Evolutionary conservation across 192 early-diverging fungal species (phyloP), one percentile per base, ranked within the genome.

Genomic region (Coemansia sp.): DNA sequence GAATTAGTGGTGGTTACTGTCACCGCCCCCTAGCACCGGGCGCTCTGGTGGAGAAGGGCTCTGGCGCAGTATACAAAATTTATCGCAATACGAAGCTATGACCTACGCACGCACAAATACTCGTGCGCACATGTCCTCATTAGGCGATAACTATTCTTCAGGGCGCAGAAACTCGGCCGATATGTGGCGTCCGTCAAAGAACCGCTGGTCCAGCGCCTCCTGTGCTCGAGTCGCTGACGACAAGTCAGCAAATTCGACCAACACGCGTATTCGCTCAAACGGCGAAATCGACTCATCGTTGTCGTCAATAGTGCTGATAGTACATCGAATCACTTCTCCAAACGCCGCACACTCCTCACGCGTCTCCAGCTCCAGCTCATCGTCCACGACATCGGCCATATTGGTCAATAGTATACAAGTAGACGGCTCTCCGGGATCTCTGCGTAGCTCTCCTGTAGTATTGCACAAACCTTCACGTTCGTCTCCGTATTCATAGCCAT

Each of bases 301-400:
- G 59, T 60, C 66, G 13, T 55, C 56, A 59, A 13, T 32, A 34
- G 30, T 24, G 9, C 24, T 49, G 8, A 64, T 67, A 1, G 16
- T 34, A 61, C 76, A 78, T 24, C 52, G 47, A 22, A 69, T 58
- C 7, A 78, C 71, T 12, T 35, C 13, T 34, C 76, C 76, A 67
- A 73, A 78, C n/a, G 64, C 71, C 29, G 44, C 40, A 64, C 76
- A 78, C 55, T 78, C 76, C 43, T 73, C 76, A 34, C 32, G 34
- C 0, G 76, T 78, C 50, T 78, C 76, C 22, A 34, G 49, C 63
- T 69, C 70, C 59, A 78, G 64, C 13, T 60, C 64, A 10, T 73
- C 67, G 53, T 78, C 76, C n/a, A 73, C 56, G 11, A 34, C 67
- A 55, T 73, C 76, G 0, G 71, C 76, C 76, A 78, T 78, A 64